These are phyloP conservation scores for Ogataea saltuana DNA, from an alignment of 805 yeast genomes.

Conservation along the genomic window DNA sequence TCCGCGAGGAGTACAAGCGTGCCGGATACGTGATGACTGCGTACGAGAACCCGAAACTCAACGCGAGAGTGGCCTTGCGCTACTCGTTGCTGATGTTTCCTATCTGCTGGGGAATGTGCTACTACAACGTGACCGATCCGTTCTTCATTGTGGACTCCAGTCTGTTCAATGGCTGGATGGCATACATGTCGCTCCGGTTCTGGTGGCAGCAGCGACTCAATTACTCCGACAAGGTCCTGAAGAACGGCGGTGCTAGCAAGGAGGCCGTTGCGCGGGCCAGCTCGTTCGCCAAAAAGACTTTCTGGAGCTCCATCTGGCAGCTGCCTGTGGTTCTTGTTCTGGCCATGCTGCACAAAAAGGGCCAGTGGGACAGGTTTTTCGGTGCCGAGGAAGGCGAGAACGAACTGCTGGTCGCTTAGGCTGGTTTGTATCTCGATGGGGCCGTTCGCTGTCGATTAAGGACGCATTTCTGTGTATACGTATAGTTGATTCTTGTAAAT, in stretches of 20 bases:
- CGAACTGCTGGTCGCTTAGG: too few relatives aligned
- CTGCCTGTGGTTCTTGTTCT: conserved; percentile 84
- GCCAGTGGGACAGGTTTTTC: conserved; percentile 84
- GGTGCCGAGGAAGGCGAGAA: neutral
- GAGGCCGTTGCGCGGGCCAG: conserved; percentile 63
- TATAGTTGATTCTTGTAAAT: conserved; percentile 3
- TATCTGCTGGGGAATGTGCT: conserved; percentile 77
- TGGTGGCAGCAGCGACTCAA: conserved; percentile 80
- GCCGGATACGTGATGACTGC: conserved; percentile 99
- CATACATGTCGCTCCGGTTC: conserved; percentile 74
- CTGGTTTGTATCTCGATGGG: too few relatives aligned
- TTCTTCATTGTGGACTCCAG: conserved; percentile 80
- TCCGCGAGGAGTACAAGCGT: conserved; percentile 80
- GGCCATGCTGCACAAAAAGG: conserved; percentile 93
- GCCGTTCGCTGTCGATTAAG: neutral
- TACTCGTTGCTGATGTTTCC: conserved; percentile 95
- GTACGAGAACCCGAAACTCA: conserved; percentile 84
- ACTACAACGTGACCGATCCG: conserved; percentile 80
- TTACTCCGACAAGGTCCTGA: conserved; percentile 41
- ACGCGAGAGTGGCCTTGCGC: conserved; percentile 90
- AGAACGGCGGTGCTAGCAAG: conserved; percentile 44
- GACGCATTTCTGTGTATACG: conserved; percentile 1
- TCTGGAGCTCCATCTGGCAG: conserved; percentile 95
- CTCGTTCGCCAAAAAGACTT: conserved; percentile 75
- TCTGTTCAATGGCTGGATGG: conserved; percentile 81